Percentiles rank a stretch among this genome's conserved stretches.
These are phyloP conservation scores for Trichoderma sp. DNA, from an alignment of 2,329 filamentous ascomycete species.

Conservation along the genomic window DNA sequence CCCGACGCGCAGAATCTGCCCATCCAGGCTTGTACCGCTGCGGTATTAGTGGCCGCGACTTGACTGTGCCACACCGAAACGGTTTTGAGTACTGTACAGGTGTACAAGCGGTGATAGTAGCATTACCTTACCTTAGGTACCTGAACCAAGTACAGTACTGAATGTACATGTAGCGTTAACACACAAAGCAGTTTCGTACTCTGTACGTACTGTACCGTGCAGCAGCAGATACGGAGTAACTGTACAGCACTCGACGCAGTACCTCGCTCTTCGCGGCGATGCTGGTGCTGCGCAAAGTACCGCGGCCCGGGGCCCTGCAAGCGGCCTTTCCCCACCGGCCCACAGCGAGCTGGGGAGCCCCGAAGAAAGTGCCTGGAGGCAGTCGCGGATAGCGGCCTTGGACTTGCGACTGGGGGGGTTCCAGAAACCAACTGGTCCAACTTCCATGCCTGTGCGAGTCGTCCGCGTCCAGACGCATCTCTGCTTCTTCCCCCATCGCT, in stretches of 20 bases:
- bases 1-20: neutral
- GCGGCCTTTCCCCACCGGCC: slow-evolving; percentile 18
- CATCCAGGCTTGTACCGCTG: neutral
- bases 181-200: too few relatives aligned
- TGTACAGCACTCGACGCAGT: neutral
- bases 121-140: too few relatives aligned
- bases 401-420: slow-evolving; percentile 15
- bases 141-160: too few relatives aligned
- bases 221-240: too few relatives aligned
- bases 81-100: neutral
- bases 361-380: slow-evolving; percentile 9
- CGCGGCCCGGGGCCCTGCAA: slow-evolving; percentile 9
- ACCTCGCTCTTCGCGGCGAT: neutral
- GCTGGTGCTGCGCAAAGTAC: neutral
- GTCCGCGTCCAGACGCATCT: slow-evolving; percentile 9
- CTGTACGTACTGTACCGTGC: too few relatives aligned
- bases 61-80: neutral
- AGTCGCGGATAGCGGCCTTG: slow-evolving; percentile 9
- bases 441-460: slow-evolving; percentile 5
- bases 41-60: neutral
- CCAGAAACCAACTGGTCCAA: slow-evolving; percentile 14
- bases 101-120: too few relatives aligned
- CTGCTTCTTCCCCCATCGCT: slow-evolving; percentile 1
- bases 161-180: too few relatives aligned
- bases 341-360: slow-evolving; percentile 11